Evolutionary conservation across 1,284 basidiomycete genomes (phyloP), one percentile per base, ranked within the genome.

Genomic region (Sparassis latifolia): DNA sequence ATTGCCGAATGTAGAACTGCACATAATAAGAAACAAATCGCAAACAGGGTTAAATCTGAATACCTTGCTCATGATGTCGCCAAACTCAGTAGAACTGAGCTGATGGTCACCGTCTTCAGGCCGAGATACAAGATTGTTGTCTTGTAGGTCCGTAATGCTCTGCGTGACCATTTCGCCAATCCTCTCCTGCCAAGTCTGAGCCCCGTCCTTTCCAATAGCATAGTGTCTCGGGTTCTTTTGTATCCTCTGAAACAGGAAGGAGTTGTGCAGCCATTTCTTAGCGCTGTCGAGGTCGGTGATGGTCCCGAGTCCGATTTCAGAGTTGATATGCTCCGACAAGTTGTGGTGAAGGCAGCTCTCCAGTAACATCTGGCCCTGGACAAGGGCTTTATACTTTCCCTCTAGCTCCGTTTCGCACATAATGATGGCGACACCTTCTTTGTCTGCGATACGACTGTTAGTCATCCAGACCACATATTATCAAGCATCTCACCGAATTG

Each of bases 291-390:
- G 57, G 55, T 77, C 75, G 2, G 72, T 79, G 58, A 96, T 92
- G 0, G 91, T 94, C 2, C 83, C 80, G 5, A 97, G 76, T 0
- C 86, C 86, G 48, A 97, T 87, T 69, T 97, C 95, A 2, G 92
- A 93, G 63, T 97, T 97, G 59, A 97, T 70, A 64, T 97, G 92
- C 64, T 97, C 94, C 2, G 84, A 74, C 7, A 97, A 78, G 62
- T 90, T 89, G 47, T 73, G 71, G 65, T 97, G 93, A 32, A 96
- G 76, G 55, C 79, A 86, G 64, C 89, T 93, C 67, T 96, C 93
- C 38, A 96, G 74, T 29, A 85, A 69, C 0, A 86, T 92, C 50
- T 75, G 78, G 12, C 80, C 84, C 57, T 84, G 80, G 1, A 75
- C 72, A 37, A 91, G 73, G 10, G 75, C 69, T 45, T 75, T 74